A percentile compares a stretch with the other conserved stretches of the same genome.
phyloP scores from a whole-genome alignment of 306 rosid genomes.

The Begonia peltatifolia region DNA sequence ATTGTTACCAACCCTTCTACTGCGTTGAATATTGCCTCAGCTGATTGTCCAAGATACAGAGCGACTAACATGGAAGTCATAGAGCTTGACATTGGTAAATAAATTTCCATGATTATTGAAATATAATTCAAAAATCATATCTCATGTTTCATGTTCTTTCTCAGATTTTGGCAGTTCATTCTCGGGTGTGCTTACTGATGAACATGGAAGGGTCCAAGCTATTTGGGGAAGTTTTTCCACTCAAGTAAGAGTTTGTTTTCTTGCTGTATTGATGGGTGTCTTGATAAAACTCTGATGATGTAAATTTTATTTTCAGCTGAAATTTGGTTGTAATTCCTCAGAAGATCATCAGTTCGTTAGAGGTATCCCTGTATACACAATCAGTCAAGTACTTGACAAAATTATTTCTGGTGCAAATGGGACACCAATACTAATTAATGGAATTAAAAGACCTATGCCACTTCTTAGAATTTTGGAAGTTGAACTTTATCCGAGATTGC shows the following conservation, averaged over 20 bases:
- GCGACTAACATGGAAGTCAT: conserved; percentile 98
- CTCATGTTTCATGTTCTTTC: conserved; percentile 8
- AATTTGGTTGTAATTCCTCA: conserved; percentile 60
- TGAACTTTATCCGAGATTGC: conserved; percentile 89
- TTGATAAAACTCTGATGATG: background rate
- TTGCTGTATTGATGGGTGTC: background rate
- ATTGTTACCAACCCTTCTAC: conserved; percentile 90
- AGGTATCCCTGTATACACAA: conserved; percentile 79
- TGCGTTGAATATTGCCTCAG: conserved; percentile 81
- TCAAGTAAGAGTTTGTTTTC: conserved; percentile 41
- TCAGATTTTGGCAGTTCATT: conserved; percentile 92
- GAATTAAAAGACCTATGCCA: conserved; percentile 84
- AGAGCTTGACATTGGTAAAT: conserved; percentile 92
- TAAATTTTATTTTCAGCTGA: conserved; percentile 42
- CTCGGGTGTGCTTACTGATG: conserved; percentile 89
- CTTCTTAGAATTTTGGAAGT: conserved; percentile 78
- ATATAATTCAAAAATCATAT: background rate
- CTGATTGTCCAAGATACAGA: conserved; percentile 84
- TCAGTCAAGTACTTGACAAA: conserved; percentile 82
- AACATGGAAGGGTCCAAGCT: conserved; percentile 88
- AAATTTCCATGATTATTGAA: conserved; percentile 1
- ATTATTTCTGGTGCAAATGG: conserved; percentile 67
- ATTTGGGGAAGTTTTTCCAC: conserved; percentile 99
- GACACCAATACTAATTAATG: conserved; percentile 70
- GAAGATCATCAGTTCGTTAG: conserved; percentile 97